Evolutionary conservation across 345 rosid genomes (phyloP).

Genomic region (Ceriops zippeliana): DNA sequence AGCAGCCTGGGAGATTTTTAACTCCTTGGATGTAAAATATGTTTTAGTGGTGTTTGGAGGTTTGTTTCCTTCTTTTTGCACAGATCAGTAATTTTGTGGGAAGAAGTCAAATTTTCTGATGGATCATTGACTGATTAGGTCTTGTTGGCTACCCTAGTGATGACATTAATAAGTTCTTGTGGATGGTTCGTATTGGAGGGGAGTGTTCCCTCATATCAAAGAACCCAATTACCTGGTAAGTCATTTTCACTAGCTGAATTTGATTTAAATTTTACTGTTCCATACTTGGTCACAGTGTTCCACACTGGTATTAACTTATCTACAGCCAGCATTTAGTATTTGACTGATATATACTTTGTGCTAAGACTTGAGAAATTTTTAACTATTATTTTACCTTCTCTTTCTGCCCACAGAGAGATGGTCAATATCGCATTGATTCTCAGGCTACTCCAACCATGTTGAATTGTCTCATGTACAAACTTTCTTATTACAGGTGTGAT

Average conservation of each 20-base stretch:
- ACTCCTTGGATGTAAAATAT: conserved; percentile 96
- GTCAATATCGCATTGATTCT: conserved; percentile 88
- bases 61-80: conserved; percentile 35
- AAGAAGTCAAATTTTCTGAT: conserved; percentile 26
- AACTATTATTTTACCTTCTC: neutral
- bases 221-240: conserved; percentile 92
- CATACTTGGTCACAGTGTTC: neutral
- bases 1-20: conserved; percentile 97
- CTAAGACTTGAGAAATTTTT: neutral
- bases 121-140: conserved; percentile 42
- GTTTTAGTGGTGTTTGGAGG: conserved; percentile 99
- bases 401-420: conserved; percentile 65
- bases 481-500: conserved; percentile 85
- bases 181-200: conserved; percentile 99
- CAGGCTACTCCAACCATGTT: conserved; percentile 97
- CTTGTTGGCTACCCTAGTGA: conserved; percentile 98
- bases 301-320: neutral
- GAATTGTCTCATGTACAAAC: conserved; percentile 95
- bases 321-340: neutral
- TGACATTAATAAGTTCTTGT: conserved; percentile 93
- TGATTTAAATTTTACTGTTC: neutral
- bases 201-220: conserved; percentile 95
- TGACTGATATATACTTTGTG: neutral
- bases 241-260: conserved; percentile 1
- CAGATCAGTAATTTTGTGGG: neutral